A percentile compares a stretch with the other conserved stretches of the same genome.
Evolutionary conservation across 495 filamentous ascomycete species (phyloP).

Genomic region (Hyphodiscus hymeniophilus): DNA sequence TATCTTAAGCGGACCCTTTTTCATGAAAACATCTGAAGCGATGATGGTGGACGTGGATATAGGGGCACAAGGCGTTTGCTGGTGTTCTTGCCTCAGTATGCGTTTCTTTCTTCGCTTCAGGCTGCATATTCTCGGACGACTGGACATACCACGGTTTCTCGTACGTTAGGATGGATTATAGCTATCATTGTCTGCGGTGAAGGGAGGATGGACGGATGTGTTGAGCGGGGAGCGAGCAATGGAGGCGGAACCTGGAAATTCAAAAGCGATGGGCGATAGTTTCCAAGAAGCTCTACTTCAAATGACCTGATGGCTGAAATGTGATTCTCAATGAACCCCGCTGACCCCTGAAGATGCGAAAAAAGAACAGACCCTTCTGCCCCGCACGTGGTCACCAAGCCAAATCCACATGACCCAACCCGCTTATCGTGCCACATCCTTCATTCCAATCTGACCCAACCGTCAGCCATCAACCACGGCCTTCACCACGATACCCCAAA

Average conservation of each 20-base stretch:
- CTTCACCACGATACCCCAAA: constrained; percentile 5
- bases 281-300: no score
- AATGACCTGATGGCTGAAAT: no score
- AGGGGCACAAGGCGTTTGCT: constrained; percentile 14
- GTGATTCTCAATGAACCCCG: no score
- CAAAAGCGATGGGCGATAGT: constrained; percentile 10
- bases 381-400: neutral
- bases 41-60: constrained; percentile 11
- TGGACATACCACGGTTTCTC: constrained; percentile 23
- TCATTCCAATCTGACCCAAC: neutral
- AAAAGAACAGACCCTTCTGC: neutral
- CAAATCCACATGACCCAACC: constrained; percentile 1
- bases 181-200: constrained; percentile 5
- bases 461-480: neutral
- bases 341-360: neutral
- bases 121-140: constrained; percentile 14
- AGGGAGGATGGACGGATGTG: constrained; percentile 1
- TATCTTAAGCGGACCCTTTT: constrained; percentile 10
- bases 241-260: constrained; percentile 3
- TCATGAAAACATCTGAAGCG: constrained; percentile 12
- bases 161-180: constrained; percentile 10
- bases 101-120: constrained; percentile 8
- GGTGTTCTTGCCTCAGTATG: constrained; percentile 8
- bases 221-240: constrained; percentile 1
- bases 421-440: neutral